A percentile compares a stretch with the other conserved stretches of the same genome.
Conservation (phyloP, 805 yeast species). For the Candida mattraensis region DNA sequence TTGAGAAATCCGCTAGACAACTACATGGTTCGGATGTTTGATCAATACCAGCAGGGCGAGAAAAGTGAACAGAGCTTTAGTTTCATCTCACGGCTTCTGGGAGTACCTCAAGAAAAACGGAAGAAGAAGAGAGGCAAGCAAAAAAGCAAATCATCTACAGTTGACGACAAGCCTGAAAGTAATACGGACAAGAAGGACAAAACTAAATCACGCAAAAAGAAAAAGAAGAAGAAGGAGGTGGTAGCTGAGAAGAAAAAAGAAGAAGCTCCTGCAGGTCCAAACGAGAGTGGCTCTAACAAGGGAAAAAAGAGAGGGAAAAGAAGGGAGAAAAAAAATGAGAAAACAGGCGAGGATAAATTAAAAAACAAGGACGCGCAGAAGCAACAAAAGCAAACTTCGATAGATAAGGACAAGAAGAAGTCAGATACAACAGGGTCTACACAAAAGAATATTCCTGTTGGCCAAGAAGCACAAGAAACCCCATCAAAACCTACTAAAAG, state of each 20-base stretch:
- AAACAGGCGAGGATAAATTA: background rate
- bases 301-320: background rate
- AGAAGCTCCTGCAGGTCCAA: background rate
- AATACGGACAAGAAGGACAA: slow-evolving; percentile 7
- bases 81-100: too few relatives aligned
- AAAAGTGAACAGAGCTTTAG: too few relatives aligned
- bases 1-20: too few relatives aligned
- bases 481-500: slow-evolving; percentile 1
- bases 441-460: slow-evolving; percentile 3
- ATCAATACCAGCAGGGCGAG: too few relatives aligned
- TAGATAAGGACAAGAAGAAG: slow-evolving; percentile 6
- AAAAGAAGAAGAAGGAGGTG: slow-evolving; percentile 2
- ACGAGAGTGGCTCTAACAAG: background rate
- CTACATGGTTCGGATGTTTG: too few relatives aligned
- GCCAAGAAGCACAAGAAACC: background rate
- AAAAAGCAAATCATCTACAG: slow-evolving; percentile 24
- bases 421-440: slow-evolving; percentile 2
- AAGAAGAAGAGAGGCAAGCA: background rate
- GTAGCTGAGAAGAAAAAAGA: background rate
- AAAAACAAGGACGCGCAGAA: too few relatives aligned
- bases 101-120: slow-evolving; percentile 36
- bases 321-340: slow-evolving; percentile 3
- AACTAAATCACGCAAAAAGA: slow-evolving; percentile 4
- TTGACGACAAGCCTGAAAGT: background rate
- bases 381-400: background rate